A percentile compares a stretch with the other conserved stretches of the same genome.
phyloP scores from a whole-genome alignment of 768 basidiomycete species.

The Dentipellis sp. region DNA sequence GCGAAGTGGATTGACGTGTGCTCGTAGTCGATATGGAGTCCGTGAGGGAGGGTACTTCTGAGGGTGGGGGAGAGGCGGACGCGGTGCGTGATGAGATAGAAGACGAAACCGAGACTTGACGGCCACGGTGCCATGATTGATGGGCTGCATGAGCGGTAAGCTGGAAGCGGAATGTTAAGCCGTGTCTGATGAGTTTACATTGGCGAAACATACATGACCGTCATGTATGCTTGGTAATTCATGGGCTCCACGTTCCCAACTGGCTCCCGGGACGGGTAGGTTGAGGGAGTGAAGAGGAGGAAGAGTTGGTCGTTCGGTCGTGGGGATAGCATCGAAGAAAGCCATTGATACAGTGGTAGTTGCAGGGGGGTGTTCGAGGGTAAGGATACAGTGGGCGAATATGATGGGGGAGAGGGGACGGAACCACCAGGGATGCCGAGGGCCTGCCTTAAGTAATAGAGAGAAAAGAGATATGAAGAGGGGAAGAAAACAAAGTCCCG shows the following conservation, averaged over 20 bases:
- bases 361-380: not conserved
- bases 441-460: conserved; percentile 20
- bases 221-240: conserved; percentile 5
- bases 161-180: too few relatives aligned
- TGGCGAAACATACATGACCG: not conserved
- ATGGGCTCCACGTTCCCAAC: not conserved
- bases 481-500: conserved; percentile 7
- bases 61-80: conserved; percentile 5
- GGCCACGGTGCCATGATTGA: conserved; percentile 1
- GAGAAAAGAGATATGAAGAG: conserved; percentile 3
- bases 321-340: not conserved
- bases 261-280: conserved; percentile 9
- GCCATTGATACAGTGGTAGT: conserved; percentile 4
- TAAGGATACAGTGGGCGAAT: not conserved
- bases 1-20: conserved; percentile 5
- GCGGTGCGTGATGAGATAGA: conserved; percentile 10
- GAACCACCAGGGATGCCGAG: conserved; percentile 21
- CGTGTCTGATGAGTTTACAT: too few relatives aligned
- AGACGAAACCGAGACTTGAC: conserved; percentile 11
- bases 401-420: not conserved
- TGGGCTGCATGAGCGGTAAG: not conserved
- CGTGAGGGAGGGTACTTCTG: conserved; percentile 4
- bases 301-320: conserved; percentile 10
- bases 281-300: conserved; percentile 11
- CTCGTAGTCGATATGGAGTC: conserved; percentile 10